Percentiles rank a stretch among this genome's conserved stretches.
Conservation (phyloP, 2,329 filamentous ascomycete species). For the Penicillium sp. region DNA sequence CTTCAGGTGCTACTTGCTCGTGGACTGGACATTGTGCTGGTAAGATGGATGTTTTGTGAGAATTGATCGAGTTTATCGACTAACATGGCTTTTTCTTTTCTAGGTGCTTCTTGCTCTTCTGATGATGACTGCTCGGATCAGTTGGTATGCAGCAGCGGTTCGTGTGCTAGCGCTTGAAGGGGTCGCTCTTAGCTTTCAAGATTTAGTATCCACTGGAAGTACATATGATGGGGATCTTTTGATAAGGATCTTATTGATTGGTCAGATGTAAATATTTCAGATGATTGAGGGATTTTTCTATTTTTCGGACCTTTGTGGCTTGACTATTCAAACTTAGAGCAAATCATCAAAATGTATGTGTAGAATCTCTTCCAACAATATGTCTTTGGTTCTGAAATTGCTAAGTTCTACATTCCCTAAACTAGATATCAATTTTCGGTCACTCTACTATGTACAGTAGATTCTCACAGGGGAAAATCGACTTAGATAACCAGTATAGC, state of each 20-base stretch:
- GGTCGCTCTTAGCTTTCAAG: background rate
- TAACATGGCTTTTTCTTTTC: background rate
- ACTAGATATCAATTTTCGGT: no score
- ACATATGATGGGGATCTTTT: background rate
- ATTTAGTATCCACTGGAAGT: no score
- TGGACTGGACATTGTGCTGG: constrained; percentile 24
- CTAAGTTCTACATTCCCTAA: no score
- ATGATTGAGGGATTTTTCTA: background rate
- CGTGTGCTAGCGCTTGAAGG: constrained; percentile 13
- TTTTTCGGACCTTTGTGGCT: background rate
- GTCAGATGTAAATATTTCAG: background rate
- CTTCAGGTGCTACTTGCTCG: constrained; percentile 11
- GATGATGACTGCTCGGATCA: constrained; percentile 22
- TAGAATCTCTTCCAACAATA: no score
- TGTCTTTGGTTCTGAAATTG: no score
- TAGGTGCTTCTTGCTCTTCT: constrained; percentile 24
- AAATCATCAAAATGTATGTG: no score
- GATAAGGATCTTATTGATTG: no score
- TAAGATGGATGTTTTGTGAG: background rate
- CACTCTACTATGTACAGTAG: no score
- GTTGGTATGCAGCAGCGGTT: constrained; percentile 19
- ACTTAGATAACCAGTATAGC: no score
- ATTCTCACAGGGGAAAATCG: no score
- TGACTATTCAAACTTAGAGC: no score
- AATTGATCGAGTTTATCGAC: background rate